phyloP scores from a whole-genome alignment of 768 basidiomycete genomes.

The Boletus sensibilis region DNA sequence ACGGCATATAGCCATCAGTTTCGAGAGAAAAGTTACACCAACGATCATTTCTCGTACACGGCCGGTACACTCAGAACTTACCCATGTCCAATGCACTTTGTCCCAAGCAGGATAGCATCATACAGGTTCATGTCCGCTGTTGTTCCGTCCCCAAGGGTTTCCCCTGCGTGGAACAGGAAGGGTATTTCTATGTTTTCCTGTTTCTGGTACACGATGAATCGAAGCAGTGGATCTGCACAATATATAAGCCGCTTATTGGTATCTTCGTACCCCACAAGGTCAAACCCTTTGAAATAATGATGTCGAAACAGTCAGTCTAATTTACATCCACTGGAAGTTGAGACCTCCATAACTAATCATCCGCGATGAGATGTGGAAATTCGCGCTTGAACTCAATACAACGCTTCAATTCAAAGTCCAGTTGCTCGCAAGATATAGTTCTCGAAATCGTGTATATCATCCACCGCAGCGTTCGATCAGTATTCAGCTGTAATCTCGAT shows the following conservation, averaged over 20 bases:
- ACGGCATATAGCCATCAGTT: constrained; percentile 43
- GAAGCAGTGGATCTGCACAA: constrained; percentile 39
- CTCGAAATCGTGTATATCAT: constrained; percentile 45
- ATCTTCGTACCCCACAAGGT: constrained; percentile 50
- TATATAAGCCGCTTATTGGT: constrained; percentile 37
- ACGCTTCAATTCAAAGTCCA: constrained; percentile 45
- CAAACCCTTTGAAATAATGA: constrained; percentile 37
- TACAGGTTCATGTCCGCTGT: constrained; percentile 46
- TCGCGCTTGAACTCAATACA: constrained; percentile 44
- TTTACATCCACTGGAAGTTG: neutral
- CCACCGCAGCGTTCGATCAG: constrained; percentile 20
- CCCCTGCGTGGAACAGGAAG: constrained; percentile 50
- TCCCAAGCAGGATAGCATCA: constrained; percentile 49
- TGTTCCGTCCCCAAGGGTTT: constrained; percentile 47
- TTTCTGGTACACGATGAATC: constrained; percentile 38
- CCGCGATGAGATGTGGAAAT: constrained; percentile 46
- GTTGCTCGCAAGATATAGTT: constrained; percentile 34
- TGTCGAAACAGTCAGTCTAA: neutral
- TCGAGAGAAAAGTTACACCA: constrained; percentile 41
- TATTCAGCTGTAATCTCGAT: neutral
- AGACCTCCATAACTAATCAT: constrained; percentile 16
- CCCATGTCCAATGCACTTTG: constrained; percentile 52
- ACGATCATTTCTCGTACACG: neutral
- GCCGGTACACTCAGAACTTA: constrained; percentile 15
- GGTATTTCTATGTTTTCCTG: constrained; percentile 34